Evolutionary conservation across 2,329 filamentous ascomycete species (phyloP).

Genomic region (Stemphylium lycopersici): DNA sequence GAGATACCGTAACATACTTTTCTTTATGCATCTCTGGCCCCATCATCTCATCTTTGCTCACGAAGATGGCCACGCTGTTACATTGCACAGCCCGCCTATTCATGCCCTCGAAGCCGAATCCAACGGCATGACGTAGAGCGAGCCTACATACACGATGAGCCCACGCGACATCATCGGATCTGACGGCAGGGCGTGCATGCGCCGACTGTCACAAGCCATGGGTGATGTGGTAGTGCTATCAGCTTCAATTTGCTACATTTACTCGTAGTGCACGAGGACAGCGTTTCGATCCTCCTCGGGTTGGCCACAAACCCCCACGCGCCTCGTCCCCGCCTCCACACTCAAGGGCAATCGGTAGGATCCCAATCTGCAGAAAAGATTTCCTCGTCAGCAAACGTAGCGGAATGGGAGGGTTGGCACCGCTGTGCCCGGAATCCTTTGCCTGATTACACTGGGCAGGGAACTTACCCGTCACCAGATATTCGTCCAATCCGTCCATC

Average conservation of each 20-base stretch:
- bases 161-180: not conserved
- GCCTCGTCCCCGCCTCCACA: slow-evolving; percentile 20
- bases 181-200: not conserved
- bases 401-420: not conserved
- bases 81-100: too few species aligned
- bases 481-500: slow-evolving; percentile 72
- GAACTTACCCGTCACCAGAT: slow-evolving; percentile 64
- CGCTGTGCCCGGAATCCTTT: too few species aligned
- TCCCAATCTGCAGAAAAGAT: slow-evolving; percentile 50
- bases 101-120: too few species aligned
- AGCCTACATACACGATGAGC: too few species aligned
- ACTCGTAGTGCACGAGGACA: not conserved
- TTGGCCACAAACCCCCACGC: slow-evolving; percentile 26
- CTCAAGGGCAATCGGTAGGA: slow-evolving; percentile 51
- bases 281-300: slow-evolving; percentile 9
- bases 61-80: too few species aligned
- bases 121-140: too few species aligned
- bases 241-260: not conserved
- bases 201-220: not conserved
- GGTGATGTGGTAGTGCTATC: not conserved
- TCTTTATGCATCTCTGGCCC: too few species aligned
- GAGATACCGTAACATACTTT: slow-evolving; percentile 12
- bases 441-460: not conserved
- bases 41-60: too few species aligned
- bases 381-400: slow-evolving; percentile 23